phyloP scores from a whole-genome alignment of 1,284 basidiomycete species.

The Rhodotorula sp. region DNA sequence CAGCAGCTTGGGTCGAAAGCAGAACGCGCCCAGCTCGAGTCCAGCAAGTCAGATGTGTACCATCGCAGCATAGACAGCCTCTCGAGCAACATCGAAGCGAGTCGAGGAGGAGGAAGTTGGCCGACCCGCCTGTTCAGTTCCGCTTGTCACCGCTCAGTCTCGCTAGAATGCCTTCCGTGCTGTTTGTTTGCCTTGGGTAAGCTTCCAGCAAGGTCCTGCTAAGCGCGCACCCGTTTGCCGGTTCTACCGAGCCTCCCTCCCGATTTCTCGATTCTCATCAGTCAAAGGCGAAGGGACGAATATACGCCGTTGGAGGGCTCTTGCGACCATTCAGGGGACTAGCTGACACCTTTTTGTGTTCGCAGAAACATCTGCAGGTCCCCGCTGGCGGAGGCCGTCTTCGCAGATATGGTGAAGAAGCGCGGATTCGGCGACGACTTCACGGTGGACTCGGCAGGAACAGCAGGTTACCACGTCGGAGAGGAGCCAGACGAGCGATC shows the following conservation, averaged over 20 bases:
- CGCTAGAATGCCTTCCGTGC: slow-evolving; percentile 8
- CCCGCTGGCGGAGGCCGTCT: slow-evolving; percentile 42
- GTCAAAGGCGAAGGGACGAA: no score
- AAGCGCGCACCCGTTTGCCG: no score
- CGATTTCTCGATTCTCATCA: neutral
- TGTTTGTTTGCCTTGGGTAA: slow-evolving; percentile 30
- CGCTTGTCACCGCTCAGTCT: neutral
- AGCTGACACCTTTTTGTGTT: neutral
- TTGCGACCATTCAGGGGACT: no score
- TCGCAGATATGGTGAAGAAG: slow-evolving; percentile 36
- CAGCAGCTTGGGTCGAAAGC: no score
- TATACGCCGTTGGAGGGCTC: no score
- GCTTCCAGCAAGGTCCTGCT: neutral
- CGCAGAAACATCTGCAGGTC: slow-evolving; percentile 31
- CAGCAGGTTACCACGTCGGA: slow-evolving; percentile 42
- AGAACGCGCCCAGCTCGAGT: no score
- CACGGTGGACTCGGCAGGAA: slow-evolving; percentile 40
- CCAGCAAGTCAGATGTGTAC: no score
- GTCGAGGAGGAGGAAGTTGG: neutral
- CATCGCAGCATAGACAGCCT: no score
- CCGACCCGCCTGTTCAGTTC: no score
- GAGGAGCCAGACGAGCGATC: slow-evolving; percentile 36
- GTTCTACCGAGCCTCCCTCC: no score
- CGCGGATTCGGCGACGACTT: slow-evolving; percentile 29
- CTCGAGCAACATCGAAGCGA: no score